A percentile compares a stretch with the other conserved stretches of the same genome.
Conservation (phyloP, 2,329 filamentous ascomycete genomes). For the Cordyceps tenuipes region DNA sequence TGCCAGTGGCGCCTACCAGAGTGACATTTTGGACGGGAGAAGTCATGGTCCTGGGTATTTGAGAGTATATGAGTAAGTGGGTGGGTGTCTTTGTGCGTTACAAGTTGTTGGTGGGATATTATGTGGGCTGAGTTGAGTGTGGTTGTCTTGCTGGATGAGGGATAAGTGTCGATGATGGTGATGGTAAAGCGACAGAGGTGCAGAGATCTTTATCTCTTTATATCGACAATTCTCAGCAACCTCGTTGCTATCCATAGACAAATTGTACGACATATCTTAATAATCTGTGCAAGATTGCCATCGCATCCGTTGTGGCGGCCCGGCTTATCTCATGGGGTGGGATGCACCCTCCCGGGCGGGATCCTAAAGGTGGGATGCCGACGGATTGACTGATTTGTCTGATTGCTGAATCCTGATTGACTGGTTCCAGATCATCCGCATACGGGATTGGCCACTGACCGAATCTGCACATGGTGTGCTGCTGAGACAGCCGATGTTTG, state of each 20-base stretch:
- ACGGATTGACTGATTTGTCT: too few relatives aligned
- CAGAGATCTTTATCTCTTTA: background rate
- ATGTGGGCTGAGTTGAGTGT: background rate
- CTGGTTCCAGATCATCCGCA: background rate
- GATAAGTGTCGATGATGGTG: background rate
- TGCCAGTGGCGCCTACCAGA: constrained; percentile 16
- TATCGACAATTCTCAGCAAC: background rate
- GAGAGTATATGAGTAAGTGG: background rate
- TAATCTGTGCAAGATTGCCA: background rate
- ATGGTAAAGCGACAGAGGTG: too few relatives aligned
- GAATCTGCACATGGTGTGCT: background rate
- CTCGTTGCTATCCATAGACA: background rate
- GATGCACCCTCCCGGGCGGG: too few relatives aligned
- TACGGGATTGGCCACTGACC: too few relatives aligned
- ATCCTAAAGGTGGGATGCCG: too few relatives aligned
- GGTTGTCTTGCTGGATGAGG: background rate
- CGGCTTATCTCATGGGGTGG: too few relatives aligned
- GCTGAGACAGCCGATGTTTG: background rate
- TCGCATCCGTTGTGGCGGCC: too few relatives aligned
- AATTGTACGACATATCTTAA: background rate
- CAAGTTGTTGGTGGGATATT: background rate
- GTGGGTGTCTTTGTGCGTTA: background rate
- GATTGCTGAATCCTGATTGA: background rate
- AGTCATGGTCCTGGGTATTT: background rate
- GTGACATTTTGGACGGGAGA: constrained; percentile 19